Evolutionary conservation across 1,284 basidiomycete genomes (phyloP), one percentile per base, ranked within the genome.

Genomic region (Bondarzewia mesenterica): DNA sequence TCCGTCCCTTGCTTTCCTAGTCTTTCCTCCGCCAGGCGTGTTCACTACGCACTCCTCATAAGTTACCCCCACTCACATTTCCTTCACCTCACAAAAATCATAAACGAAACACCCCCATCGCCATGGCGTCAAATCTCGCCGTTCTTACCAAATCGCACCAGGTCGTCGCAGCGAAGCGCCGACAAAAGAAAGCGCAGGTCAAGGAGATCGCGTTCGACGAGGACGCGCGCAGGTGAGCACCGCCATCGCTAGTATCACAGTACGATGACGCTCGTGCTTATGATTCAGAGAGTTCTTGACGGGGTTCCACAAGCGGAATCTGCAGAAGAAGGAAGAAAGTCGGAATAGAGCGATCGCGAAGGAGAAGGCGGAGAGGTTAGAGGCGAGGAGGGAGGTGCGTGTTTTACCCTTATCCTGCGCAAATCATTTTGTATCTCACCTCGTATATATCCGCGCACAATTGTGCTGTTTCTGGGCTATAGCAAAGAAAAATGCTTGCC

Each of bases 291-390:
- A 90, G 46, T 93, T 83, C 64, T 64, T 93, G 60, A 92, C 89
- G 8, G 89, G 89, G 15, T 93, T 93, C 64, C 85, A 85, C 62
- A 92, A 91, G 65, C 81, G 89, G 54, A 93, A 93, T 61, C 61
- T 89, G 44, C 77, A 77, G 55, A 86, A 85, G 62, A 75, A 81
- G 58, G 82, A 89, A 57, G 78, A 74, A 27, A 80, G 82, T 26
- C 80, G 77, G 57, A 75, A 78, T 57, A 85, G 76, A 61, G 84
- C 84, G 25, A 62, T 71, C 49, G 77, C 85, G 54, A 70, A 78
- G 53, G 82, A 87, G 58, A 87, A 85, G 60, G 73, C 77, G 58
- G 77, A 82, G 51, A 72, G 78, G 52, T 66, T 79, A n/a, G 79
- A 88, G 59, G 60, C 74, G 10, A 71, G 86, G 52, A 74, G 80